Base-by-base conservation (phyloP, 768 basidiomycete species). In the Serpula lacrymans region DNA sequence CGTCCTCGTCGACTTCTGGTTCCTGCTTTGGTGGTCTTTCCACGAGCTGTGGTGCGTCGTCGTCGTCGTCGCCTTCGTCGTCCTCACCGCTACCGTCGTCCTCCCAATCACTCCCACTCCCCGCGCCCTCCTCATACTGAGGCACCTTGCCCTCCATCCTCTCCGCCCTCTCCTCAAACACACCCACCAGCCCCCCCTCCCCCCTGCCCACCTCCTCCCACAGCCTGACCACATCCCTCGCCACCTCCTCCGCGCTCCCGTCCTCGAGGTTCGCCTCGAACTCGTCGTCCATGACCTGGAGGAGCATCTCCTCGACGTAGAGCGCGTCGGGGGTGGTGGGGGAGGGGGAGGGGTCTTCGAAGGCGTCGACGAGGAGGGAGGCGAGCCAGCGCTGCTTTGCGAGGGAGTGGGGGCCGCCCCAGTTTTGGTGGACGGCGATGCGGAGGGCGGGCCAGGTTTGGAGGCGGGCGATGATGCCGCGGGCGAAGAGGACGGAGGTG, bases 311-410 rank as follows among this genome's bases (percentile, higher is more conserved):
- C 53, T 89, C 90, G 46, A 98, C 66, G 51, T 94, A 90, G 51
- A 79, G 70, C 18, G 74, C 75, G 52, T 94, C 91, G 0, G 77
- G 24, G n/a, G 17, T 33, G 2, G 38, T 42, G 5, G 63, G 70
- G 1, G 63, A 49, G 23, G 64, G 59, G 46, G 67, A 44, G 45
- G 74, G 71, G 34, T 72, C 60, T 51, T 88, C 84, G 57, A 91
- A 89, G 6, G 82, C 75, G 59, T 93, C 84, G 50, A 89, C 84
- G 55, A 93, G 72, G 28, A 77, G 75, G 5, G 84, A 81, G 9
- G 87, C 88, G 13, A 96, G 72, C 88, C 90, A 94, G 16, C 79
- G 85, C 33, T 83, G 80, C 65, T 95, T 96, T n/a, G 67, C 68
- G 5, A 61, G 55, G 8, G 77, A 75, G 20, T 79, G 77, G 14